A percentile compares a stretch with the other conserved stretches of the same genome.
Evolutionary conservation across 495 filamentous ascomycete species (phyloP).

Genomic region (Thermochaetoides thermophila): DNA sequence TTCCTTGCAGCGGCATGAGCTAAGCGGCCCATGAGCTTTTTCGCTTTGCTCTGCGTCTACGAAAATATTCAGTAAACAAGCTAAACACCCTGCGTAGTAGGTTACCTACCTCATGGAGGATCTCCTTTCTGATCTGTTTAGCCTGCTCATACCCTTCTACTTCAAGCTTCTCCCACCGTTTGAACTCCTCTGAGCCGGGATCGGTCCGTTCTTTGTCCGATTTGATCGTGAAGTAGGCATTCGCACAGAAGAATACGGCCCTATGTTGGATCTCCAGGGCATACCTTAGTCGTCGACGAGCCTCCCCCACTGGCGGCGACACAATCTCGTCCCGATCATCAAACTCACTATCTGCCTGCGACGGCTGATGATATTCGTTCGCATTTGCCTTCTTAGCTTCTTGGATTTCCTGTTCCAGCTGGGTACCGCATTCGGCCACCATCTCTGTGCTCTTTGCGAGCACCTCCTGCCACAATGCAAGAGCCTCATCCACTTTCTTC

Average conservation of each 20-base stretch:
- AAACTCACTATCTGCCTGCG: slow-evolving; percentile 27
- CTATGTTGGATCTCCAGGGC: slow-evolving; percentile 71
- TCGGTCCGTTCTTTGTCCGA: slow-evolving; percentile 42
- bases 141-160: slow-evolving; percentile 58
- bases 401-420: slow-evolving; percentile 42
- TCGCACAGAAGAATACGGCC: slow-evolving; percentile 71
- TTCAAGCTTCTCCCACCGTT: slow-evolving; percentile 51
- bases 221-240: slow-evolving; percentile 72
- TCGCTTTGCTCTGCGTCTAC: slow-evolving; percentile 19
- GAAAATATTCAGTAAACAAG: slow-evolving; percentile 5
- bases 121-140: slow-evolving; percentile 60
- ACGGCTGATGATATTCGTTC: slow-evolving; percentile 8
- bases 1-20: slow-evolving; percentile 30
- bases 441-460: slow-evolving; percentile 37
- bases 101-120: slow-evolving; percentile 37
- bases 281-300: slow-evolving; percentile 48
- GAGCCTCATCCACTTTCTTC: slow-evolving; percentile 35
- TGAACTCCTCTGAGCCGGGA: slow-evolving; percentile 51
- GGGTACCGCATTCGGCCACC: slow-evolving; percentile 48
- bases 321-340: slow-evolving; percentile 17
- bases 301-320: slow-evolving; percentile 33
- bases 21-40: slow-evolving; percentile 32
- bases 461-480: slow-evolving; percentile 50
- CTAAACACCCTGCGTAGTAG: not conserved
- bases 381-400: slow-evolving; percentile 14